Conservation (phyloP, 78 protist genomes). For the Creolimax fragrantissima region DNA sequence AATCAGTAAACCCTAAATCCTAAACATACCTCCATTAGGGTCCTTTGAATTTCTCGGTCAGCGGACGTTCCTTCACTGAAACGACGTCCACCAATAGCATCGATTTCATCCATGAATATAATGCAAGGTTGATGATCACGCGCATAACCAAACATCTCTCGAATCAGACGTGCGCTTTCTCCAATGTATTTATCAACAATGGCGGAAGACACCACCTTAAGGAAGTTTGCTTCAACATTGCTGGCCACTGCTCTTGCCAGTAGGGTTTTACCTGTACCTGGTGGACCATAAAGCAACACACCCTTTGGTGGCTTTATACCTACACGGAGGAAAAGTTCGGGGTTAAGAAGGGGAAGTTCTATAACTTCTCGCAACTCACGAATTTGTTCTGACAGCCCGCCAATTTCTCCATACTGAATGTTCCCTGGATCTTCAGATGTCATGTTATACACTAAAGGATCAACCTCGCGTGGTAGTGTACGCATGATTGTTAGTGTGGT, state of each 20-base stretch:
- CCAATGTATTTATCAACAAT: slow-evolving; percentile 99
- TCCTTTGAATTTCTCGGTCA: slow-evolving; percentile 97
- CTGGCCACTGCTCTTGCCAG: slow-evolving; percentile 97
- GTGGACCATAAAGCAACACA: slow-evolving; percentile 98
- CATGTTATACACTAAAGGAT: slow-evolving; percentile 98
- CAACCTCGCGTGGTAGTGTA: slow-evolving; percentile 92
- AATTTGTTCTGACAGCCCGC: slow-evolving; percentile 94
- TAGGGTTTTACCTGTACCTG: slow-evolving; percentile 92
- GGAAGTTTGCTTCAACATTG: slow-evolving; percentile 87
- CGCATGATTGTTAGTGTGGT: slow-evolving; percentile 98
- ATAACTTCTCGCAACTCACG: slow-evolving; percentile 96
- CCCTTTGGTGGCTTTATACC: slow-evolving; percentile 98
- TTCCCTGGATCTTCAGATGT: slow-evolving; percentile 76
- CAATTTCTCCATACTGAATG: slow-evolving; percentile 69
- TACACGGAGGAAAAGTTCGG: slow-evolving; percentile 95
- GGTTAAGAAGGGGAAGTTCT: slow-evolving; percentile 96
- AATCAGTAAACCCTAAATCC: neutral
- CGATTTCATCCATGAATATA: slow-evolving; percentile 99
- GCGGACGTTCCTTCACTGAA: slow-evolving; percentile 92
- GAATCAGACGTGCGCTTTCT: slow-evolving; percentile 94
- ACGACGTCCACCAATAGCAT: slow-evolving; percentile 98
- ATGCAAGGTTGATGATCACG: slow-evolving; percentile 96
- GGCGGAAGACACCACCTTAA: slow-evolving; percentile 95
- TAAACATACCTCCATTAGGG: slow-evolving; percentile 87
- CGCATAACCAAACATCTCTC: slow-evolving; percentile 99